A percentile compares a stretch with the other conserved stretches of the same genome.
These are phyloP conservation scores for Vitis hybrid DNA, from an alignment of 177 flowering plant species.

Conservation along the genomic window DNA sequence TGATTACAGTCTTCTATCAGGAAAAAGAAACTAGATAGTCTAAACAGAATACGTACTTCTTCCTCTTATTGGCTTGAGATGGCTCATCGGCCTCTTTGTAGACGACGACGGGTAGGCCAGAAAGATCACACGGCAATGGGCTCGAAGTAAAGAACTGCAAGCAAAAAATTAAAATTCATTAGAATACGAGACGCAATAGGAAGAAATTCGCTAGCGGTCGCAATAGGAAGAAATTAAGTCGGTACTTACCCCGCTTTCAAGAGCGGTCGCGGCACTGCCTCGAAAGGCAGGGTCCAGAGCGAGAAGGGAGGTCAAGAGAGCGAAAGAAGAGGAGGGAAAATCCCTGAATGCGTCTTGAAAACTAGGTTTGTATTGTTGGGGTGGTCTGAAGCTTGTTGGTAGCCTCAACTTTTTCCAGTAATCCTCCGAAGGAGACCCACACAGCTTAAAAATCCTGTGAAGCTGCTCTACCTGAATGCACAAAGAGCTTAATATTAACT, in stretches of 20 bases:
- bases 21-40: background rate
- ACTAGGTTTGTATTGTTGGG: constrained; percentile 33
- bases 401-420: constrained; percentile 46
- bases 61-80: constrained; percentile 6
- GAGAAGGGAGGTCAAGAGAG: constrained; percentile 37
- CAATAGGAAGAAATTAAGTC: no score
- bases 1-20: background rate
- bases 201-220: no score
- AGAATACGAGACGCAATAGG: background rate
- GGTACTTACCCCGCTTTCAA: constrained; percentile 35
- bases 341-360: constrained; percentile 30
- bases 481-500: background rate
- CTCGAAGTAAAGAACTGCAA: constrained; percentile 38
- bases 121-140: constrained; percentile 37
- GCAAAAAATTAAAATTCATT: background rate
- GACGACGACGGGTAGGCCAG: constrained; percentile 28
- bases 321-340: constrained; percentile 34
- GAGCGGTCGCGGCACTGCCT: constrained; percentile 48
- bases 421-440: constrained; percentile 51
- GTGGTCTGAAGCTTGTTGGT: constrained; percentile 42
- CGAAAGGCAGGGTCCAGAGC: constrained; percentile 40
- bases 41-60: constrained; percentile 19
- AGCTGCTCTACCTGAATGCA: constrained; percentile 52
- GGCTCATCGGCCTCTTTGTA: constrained; percentile 23
- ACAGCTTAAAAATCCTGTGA: constrained; percentile 48